Evolutionary conservation across 805 yeast species (phyloP).

Genomic region (Candida caryicola): DNA sequence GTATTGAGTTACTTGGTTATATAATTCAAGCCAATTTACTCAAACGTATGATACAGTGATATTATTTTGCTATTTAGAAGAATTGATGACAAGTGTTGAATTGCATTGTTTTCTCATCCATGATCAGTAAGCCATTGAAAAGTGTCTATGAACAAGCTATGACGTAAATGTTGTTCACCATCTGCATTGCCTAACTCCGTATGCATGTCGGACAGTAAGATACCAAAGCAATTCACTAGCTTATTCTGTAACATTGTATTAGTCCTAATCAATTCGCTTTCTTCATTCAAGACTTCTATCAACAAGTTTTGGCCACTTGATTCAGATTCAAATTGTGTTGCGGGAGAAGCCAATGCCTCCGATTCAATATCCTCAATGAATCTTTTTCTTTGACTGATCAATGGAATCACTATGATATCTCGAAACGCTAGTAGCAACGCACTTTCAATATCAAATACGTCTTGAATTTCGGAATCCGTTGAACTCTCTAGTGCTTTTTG

Average conservation of each 20-base stretch:
- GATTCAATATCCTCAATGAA: not conserved
- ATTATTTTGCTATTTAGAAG: too few relatives aligned
- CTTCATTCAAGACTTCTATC: constrained; percentile 7
- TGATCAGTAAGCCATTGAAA: constrained; percentile 20
- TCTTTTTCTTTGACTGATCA: constrained; percentile 17
- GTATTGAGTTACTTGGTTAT: too few relatives aligned
- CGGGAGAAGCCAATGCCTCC: not conserved
- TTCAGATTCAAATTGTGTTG: not conserved
- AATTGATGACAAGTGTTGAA: too few relatives aligned
- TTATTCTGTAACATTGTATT: constrained; percentile 8
- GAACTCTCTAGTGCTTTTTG: constrained; percentile 12
- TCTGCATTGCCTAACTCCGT: constrained; percentile 17
- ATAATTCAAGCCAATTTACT: too few relatives aligned
- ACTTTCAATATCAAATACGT: constrained; percentile 17
- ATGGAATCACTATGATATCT: constrained; percentile 26
- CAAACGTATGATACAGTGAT: too few relatives aligned
- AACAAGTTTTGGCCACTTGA: not conserved
- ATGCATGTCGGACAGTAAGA: constrained; percentile 14
- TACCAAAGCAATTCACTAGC: constrained; percentile 21
- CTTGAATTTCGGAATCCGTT: constrained; percentile 1
- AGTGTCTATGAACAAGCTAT: constrained; percentile 15
- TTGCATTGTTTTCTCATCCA: too few relatives aligned
- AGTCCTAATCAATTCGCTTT: constrained; percentile 4
- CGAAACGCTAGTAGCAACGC: constrained; percentile 26
- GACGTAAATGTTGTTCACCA: constrained; percentile 18